Conservation (phyloP, 768 basidiomycete genomes). For the Lenzites betulinus region DNA sequence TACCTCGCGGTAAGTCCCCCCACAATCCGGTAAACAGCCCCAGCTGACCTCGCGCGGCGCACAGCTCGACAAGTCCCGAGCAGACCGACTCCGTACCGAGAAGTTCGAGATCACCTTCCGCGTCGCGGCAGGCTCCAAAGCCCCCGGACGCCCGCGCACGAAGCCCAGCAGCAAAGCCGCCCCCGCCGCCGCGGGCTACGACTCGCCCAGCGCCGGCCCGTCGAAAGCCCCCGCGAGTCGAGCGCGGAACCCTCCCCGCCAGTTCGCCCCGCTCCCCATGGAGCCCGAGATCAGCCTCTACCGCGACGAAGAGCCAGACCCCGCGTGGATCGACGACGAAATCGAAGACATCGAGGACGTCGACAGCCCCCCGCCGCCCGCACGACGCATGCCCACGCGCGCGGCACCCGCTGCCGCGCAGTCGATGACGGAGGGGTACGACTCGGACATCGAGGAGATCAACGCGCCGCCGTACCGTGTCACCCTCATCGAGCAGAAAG, state of each 20-base stretch:
- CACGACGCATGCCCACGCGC: slow-evolving; percentile 13
- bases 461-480: not conserved
- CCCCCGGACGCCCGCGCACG: not conserved
- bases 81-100: not conserved
- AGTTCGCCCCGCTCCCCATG: not conserved
- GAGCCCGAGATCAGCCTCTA: slow-evolving; percentile 2
- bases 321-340: slow-evolving; percentile 17
- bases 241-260: not conserved
- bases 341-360: slow-evolving; percentile 13
- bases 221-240: not conserved
- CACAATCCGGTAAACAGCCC: not conserved
- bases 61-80: not conserved
- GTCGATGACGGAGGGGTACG: slow-evolving; percentile 14
- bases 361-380: slow-evolving; percentile 12
- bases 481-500: slow-evolving; percentile 4
- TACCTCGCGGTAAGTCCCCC: slow-evolving; percentile 10
- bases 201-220: not conserved
- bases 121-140: not conserved
- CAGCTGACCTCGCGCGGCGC: too few relatives aligned
- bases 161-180: not conserved
- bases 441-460: slow-evolving; percentile 8
- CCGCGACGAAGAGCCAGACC: slow-evolving; percentile 8
- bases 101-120: slow-evolving; percentile 10
- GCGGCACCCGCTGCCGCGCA: slow-evolving; percentile 16
- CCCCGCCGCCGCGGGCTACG: not conserved